Evolutionary conservation across 495 filamentous ascomycete species (phyloP).

Genomic region (Apodospora peruviana): DNA sequence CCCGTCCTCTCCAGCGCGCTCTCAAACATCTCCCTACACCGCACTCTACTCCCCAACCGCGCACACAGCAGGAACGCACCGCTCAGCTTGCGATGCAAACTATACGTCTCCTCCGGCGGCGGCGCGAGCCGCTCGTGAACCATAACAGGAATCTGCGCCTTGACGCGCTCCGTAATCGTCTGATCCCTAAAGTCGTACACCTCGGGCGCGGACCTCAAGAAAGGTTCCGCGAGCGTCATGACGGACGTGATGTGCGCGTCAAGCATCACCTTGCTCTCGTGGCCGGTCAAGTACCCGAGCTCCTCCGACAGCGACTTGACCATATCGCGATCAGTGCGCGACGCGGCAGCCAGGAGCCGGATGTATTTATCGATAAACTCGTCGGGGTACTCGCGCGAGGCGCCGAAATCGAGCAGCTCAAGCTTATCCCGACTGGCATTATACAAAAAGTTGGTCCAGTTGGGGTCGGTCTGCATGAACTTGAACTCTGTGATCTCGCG

Average conservation of each 20-base stretch:
- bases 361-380: constrained; percentile 77
- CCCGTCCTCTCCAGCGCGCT: constrained; percentile 51
- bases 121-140: constrained; percentile 79
- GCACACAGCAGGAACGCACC: constrained; percentile 94
- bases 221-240: constrained; percentile 87
- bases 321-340: constrained; percentile 54
- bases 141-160: constrained; percentile 85
- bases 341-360: constrained; percentile 68
- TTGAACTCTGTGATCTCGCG: constrained; percentile 88
- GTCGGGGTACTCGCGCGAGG: constrained; percentile 76
- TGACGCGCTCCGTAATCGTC: constrained; percentile 91
- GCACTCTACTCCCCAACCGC: constrained; percentile 71
- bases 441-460: constrained; percentile 99
- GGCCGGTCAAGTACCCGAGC: constrained; percentile 88
- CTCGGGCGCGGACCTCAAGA: constrained; percentile 65
- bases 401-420: constrained; percentile 94
- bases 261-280: constrained; percentile 75
- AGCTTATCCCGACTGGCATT: constrained; percentile 66
- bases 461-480: constrained; percentile 99
- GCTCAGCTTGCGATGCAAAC: constrained; percentile 89
- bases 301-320: constrained; percentile 67
- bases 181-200: constrained; percentile 89
- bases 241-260: constrained; percentile 81
- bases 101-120: constrained; percentile 97
- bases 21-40: constrained; percentile 75